Base-by-base conservation (phyloP, 1,284 basidiomycete species). In the Rhodotorula sp. region DNA sequence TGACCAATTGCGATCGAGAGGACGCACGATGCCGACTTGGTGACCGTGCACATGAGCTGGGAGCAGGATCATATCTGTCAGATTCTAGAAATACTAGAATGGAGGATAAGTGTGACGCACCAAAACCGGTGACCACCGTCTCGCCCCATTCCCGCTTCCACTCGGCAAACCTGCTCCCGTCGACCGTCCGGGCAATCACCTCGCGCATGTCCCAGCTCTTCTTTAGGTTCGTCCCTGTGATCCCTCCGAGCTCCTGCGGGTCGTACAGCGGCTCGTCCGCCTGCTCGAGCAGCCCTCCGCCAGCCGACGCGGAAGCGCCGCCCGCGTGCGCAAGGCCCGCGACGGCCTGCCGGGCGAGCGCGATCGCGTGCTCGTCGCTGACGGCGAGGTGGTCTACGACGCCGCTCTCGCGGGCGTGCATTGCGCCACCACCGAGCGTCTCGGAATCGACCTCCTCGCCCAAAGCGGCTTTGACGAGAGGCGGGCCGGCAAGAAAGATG, bases 401-500 rank as follows among this genome's bases (percentile, higher is more conserved):
- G 61, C 94, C 94, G 75, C 91, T 93, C 79, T 94, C 92, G 67
- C 87, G 89, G 0, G 93, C 93, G 81, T 97, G 95, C 94, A 97
- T 97, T 77, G 89, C 85, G 23, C 94, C 94, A 59, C 80, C 91
- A 52, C 93, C 93, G 8, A 97, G 86, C 3, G 91, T 90, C 81
- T 97, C 94, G 68, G 95, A 93, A 77, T 96, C 93, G 8, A 97
- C 90, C 45, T 89, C 89, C 81, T 97, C 94, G 53, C 95, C 94
- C 0, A 94, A 94, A 0, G 94, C 95, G 0, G 94, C 95, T 80
- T 94, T 95, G 71, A 97, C 94, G 7, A 97, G 85, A 7, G 94
- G 94, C 21, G 95, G 95, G 0, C 94, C 95, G 21, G 94, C 94
- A n/a, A 97, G 85, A 84, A 97, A 97, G 77, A 97, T 97, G 56